phyloP scores from a whole-genome alignment of 2,329 filamentous ascomycete species.

The Hypoxylon sp. region DNA sequence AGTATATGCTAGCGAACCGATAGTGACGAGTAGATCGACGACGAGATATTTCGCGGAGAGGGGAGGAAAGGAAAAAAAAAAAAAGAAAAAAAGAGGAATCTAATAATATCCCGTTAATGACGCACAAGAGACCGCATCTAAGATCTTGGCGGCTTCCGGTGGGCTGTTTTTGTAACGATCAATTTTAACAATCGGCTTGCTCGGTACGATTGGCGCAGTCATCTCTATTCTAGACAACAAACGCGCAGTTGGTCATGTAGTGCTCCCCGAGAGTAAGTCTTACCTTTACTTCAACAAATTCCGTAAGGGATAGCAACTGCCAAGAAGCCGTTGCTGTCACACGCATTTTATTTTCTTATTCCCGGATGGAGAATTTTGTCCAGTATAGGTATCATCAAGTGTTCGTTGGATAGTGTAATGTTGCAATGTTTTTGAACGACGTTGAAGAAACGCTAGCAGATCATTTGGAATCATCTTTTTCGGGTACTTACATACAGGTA shows the following conservation, averaged over 20 bases:
- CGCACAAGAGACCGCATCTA: constrained; percentile 14
- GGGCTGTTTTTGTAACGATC: constrained; percentile 21
- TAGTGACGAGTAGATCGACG: neutral
- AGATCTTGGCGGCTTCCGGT: constrained; percentile 29
- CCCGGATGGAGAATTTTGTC: constrained; percentile 9
- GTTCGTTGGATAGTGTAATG: neutral
- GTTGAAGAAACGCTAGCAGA: neutral
- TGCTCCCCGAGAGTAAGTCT: neutral
- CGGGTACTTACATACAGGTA: too few species aligned
- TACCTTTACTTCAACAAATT: neutral
- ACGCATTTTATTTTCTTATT: constrained; percentile 8
- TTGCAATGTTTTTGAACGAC: neutral
- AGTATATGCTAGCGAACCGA: constrained; percentile 2
- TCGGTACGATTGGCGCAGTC: constrained; percentile 29
- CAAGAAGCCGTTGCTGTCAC: constrained; percentile 16
- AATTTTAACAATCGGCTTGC: constrained; percentile 22
- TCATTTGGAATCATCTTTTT: constrained; percentile 14
- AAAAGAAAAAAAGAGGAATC: neutral
- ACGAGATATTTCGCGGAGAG: constrained; percentile 5
- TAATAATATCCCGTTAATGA: constrained; percentile 10
- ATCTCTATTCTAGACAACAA: constrained; percentile 11
- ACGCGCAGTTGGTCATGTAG: constrained; percentile 14
- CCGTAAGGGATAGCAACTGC: constrained; percentile 14
- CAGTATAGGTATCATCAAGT: neutral
- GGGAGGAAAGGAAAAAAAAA: too few species aligned